Conservation (phyloP, 768 basidiomycete species). For the Holtermannia corniformis region DNA sequence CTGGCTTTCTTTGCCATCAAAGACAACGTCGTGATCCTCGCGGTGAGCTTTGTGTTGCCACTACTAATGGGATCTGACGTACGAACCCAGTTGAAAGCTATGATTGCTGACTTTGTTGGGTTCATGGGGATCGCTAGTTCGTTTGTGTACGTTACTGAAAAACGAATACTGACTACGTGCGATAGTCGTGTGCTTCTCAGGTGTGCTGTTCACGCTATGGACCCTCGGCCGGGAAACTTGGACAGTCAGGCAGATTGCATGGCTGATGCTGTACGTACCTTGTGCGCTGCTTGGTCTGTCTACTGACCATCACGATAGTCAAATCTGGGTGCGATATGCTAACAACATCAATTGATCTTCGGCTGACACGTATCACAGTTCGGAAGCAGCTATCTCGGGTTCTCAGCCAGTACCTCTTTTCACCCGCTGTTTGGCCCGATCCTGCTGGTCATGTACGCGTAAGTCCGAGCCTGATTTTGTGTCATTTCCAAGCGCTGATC, state of each 20-base stretch:
- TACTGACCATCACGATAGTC: slow-evolving; percentile 2
- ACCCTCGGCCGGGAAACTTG: slow-evolving; percentile 38
- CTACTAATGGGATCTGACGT: neutral
- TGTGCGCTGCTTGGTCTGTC: no score
- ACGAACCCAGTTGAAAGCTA: slow-evolving; percentile 30
- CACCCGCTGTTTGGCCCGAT: slow-evolving; percentile 40
- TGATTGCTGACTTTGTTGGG: slow-evolving; percentile 36
- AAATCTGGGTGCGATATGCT: slow-evolving; percentile 35
- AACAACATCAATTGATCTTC: neutral
- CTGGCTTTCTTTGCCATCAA: slow-evolving; percentile 39
- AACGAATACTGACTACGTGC: neutral
- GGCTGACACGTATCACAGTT: slow-evolving; percentile 1
- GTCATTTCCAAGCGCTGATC: neutral
- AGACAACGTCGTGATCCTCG: slow-evolving; percentile 39
- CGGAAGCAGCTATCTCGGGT: slow-evolving; percentile 21
- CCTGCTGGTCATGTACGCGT: slow-evolving; percentile 39
- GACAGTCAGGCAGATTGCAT: slow-evolving; percentile 39
- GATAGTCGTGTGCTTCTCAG: slow-evolving; percentile 17
- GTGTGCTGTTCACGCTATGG: slow-evolving; percentile 40
- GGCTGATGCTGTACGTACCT: slow-evolving; percentile 41
- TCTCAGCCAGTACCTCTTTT: slow-evolving; percentile 34
- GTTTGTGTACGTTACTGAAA: slow-evolving; percentile 3
- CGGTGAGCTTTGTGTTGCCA: slow-evolving; percentile 17
- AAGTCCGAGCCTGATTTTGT: slow-evolving; percentile 11
- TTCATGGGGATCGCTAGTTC: slow-evolving; percentile 37